Conservation (phyloP, 345 rosid genomes). For the Leavenworthia alabamica region DNA sequence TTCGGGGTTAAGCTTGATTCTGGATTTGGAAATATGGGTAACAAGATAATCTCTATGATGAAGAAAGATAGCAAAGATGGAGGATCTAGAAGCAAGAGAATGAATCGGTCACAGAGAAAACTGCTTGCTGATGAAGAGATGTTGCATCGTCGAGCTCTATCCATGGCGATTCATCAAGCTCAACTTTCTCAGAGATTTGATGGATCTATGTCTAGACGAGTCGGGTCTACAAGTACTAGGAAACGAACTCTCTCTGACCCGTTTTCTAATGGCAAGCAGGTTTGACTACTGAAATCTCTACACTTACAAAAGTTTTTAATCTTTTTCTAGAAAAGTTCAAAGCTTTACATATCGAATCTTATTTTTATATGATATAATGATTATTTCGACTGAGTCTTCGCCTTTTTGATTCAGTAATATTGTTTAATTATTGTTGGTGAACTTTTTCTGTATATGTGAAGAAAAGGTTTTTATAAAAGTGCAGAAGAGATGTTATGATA, state of each 20-base stretch:
- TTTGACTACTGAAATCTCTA: conserved; percentile 16
- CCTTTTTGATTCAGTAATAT: too few species aligned
- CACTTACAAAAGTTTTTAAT: too few species aligned
- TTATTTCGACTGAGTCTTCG: not conserved
- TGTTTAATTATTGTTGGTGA: conserved; percentile 13
- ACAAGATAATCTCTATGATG: conserved; percentile 57
- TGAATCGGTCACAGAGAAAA: conserved; percentile 83
- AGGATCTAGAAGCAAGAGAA: conserved; percentile 76
- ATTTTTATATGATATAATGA: conserved; percentile 14
- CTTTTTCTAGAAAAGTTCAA: not conserved
- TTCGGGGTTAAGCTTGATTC: too few species aligned
- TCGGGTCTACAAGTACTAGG: conserved; percentile 68
- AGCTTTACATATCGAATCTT: conserved; percentile 3
- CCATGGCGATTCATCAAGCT: conserved; percentile 90
- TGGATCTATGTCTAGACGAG: conserved; percentile 95
- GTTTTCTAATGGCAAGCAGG: conserved; percentile 71
- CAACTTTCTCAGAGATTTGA: conserved; percentile 88
- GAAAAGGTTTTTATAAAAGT: conserved; percentile 20
- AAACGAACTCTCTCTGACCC: conserved; percentile 62
- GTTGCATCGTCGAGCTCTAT: conserved; percentile 83
- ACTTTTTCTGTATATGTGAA: conserved; percentile 6
- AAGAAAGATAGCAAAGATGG: conserved; percentile 62
- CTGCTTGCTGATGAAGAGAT: conserved; percentile 77
- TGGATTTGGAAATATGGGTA: conserved; percentile 59
- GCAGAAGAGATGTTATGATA: not conserved